Evolutionary conservation across 2,329 filamentous ascomycete species (phyloP), one percentile per base, ranked within the genome.

Genomic region (Clarireedia paspali): DNA sequence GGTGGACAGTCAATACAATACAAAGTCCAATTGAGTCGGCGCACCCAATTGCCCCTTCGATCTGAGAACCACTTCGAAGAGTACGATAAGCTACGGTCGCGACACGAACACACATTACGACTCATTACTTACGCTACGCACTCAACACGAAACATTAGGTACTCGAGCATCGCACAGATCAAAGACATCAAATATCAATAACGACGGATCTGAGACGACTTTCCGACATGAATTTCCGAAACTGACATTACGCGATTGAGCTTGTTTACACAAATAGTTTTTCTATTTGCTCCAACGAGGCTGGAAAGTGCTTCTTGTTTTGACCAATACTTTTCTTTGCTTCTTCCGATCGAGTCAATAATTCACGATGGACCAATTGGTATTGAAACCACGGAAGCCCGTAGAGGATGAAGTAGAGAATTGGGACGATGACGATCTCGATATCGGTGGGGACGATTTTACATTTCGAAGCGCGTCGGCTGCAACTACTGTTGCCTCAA

Each of bases 361-460:
- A 9, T 12, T 3, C n/a, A 52, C 50, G 26, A 69, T 69, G 67
- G 62, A 69, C 23, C 63, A 66, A 53, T 64, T 69, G 53, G 65
- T 63, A 40, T 62, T 68, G 49, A 68, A 62, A 46, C 65, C 64
- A 58, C 66, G 67, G 47, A 66, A 66, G 57, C 63, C 62, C 50
- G 61, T 64, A 64, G 77, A 80, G 69, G 80, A 82, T 57, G 73
- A 76, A 17, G 78, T 91, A 61, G 89, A 92, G 71, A 85, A 82
- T 71, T 94, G 88, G 82, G 87, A 91, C 67, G 84, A 91, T 67
- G 87, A 88, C 64, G 84, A 88, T 71, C 85, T 89, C 66, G 74
- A 85, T 63, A 82, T 88, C 65, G 85, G 87, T 20, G 79, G 79
- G 53, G 84, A 88, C 63, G 77, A 88, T 72, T 72, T 87, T 62